phyloP scores from a whole-genome alignment of 257 asterid species.

The Solanum chiquidenum region DNA sequence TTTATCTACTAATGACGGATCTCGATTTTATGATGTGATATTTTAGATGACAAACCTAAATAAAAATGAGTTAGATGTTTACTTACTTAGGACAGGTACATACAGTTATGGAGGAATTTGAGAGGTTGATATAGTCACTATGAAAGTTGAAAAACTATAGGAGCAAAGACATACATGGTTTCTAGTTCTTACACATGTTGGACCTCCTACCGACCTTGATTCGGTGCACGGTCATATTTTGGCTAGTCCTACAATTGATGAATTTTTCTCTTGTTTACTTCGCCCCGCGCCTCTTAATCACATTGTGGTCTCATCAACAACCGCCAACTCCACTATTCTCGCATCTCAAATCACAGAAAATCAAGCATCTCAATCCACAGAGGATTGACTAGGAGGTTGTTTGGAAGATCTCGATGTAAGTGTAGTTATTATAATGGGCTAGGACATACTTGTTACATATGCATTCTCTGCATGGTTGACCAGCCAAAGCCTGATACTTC shows the following conservation, averaged over 20 bases:
- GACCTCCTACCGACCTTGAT: neutral
- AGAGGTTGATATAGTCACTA: neutral
- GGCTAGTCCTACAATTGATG: neutral
- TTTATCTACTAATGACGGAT: neutral
- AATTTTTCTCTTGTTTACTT: neutral
- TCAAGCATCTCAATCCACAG: neutral
- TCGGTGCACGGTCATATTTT: neutral
- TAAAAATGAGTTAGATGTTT: neutral
- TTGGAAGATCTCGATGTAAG: too few species aligned
- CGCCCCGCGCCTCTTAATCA: neutral
- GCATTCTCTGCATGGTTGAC: neutral
- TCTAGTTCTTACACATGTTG: neutral
- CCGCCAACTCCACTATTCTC: neutral
- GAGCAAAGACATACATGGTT: neutral
- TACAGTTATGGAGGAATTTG: neutral
- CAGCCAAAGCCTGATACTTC: neutral
- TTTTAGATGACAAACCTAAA: neutral
- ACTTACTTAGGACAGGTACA: neutral
- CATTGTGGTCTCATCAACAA: neutral
- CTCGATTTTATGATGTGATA: neutral
- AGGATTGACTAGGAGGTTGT: neutral
- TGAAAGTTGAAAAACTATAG: neutral
- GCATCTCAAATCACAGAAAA: neutral
- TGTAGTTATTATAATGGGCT: neutral
- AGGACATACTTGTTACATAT: neutral